Percentiles rank a stretch among this genome's conserved stretches.
phyloP scores from a whole-genome alignment of 2,329 filamentous ascomycete species.

The Dactylellina sp. region DNA sequence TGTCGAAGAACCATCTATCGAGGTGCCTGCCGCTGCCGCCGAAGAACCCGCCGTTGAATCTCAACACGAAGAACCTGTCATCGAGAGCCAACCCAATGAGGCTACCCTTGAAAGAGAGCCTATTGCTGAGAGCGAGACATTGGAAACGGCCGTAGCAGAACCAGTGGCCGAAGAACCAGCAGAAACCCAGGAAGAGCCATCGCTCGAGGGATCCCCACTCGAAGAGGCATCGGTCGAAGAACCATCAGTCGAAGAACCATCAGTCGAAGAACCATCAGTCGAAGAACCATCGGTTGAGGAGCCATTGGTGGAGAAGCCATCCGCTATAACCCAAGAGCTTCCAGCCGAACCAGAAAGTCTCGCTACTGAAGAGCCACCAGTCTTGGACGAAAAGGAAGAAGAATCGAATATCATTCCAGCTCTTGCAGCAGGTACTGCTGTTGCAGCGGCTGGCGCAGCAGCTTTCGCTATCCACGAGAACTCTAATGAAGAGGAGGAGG shows the following conservation, averaged over 20 bases:
- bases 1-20: too few relatives aligned
- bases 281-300: neutral
- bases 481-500: constrained; percentile 26
- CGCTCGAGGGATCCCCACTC: neutral
- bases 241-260: neutral
- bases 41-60: constrained; percentile 13
- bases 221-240: neutral
- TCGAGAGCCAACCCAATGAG: constrained; percentile 16
- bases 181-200: constrained; percentile 1
- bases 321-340: neutral
- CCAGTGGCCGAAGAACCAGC: neutral
- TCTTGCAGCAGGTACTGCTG: constrained; percentile 33
- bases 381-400: constrained; percentile 19
- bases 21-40: neutral
- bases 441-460: constrained; percentile 28
- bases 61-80: constrained; percentile 8
- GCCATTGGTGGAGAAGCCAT: neutral
- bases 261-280: neutral
- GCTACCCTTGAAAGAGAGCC: constrained; percentile 19
- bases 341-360: neutral
- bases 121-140: constrained; percentile 3
- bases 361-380: neutral
- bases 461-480: constrained; percentile 35
- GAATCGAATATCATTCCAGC: constrained; percentile 23
- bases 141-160: neutral